Base-by-base conservation (phyloP, 495 filamentous ascomycete genomes). In the Echria macrotheca region DNA sequence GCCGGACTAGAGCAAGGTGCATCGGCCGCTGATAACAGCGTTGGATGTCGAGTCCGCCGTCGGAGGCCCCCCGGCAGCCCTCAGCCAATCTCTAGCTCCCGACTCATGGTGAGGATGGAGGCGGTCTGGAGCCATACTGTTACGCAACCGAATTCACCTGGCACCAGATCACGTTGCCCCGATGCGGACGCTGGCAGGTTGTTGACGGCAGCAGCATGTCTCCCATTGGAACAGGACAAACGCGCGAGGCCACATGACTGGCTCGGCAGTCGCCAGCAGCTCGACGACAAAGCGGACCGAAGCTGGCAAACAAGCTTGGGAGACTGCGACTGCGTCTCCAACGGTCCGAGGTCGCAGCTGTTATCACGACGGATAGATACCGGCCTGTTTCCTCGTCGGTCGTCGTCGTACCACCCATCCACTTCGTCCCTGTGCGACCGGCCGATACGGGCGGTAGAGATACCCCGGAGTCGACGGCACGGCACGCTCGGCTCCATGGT, bases 81-180 rank as follows among this genome's bases (percentile, higher is more conserved):
- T n/a, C n/a, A n/a, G n/a, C n/a, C n/a, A n/a, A n/a, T n/a, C n/a
- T n/a, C n/a, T n/a, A n/a, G n/a, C n/a, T 29, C 25, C 32, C 9
- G 35, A 7, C 17, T 37, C 35, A 37, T 14, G 15, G 5, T 45
- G 33, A 11, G 14, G 18, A 10, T 22, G n/a, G 38, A 40, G n/a
- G 5, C 17, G 14, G 38, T 18, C 31, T 38, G 19, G 28, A 47
- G 17, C 33, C 14, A 24, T 49, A 44, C 35, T n/a, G 47, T 58
- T 57, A 58, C 58, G 58, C 58, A 57, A 58, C 52, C 26, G 49
- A 53, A 25, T 46, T 46, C 54, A 55, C 48, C 33, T 48, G 11
- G 37, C 15, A 35, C 49, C 9, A 44, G 47, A 49, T 54, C 49
- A 56, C 43, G 55, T 51, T 56, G 51, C 33, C 25, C 45, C 47